Evolutionary conservation across 2,329 filamentous ascomycete genomes (phyloP).

Genomic region (Phialocephala subalpina): DNA sequence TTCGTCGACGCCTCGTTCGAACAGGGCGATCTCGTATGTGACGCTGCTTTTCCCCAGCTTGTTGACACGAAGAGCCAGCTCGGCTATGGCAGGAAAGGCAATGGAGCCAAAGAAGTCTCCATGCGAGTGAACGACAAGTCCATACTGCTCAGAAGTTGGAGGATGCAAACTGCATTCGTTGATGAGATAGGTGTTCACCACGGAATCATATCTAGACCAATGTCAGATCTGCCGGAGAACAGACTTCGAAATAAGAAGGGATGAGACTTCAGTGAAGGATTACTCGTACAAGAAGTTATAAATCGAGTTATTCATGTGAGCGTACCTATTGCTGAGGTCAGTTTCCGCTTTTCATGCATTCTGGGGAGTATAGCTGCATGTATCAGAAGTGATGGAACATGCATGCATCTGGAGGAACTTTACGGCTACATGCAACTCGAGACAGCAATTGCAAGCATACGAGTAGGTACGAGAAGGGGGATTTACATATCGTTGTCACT

Average conservation of each 20-base stretch:
- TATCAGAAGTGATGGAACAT: background rate
- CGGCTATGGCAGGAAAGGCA: constrained; percentile 81
- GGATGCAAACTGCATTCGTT: constrained; percentile 78
- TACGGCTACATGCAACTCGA: background rate
- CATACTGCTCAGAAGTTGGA: constrained; percentile 74
- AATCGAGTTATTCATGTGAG: constrained; percentile 90
- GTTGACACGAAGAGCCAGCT: constrained; percentile 82
- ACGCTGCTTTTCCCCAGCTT: constrained; percentile 88
- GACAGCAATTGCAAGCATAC: background rate
- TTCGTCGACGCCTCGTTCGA: constrained; percentile 74
- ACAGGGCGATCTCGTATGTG: constrained; percentile 88
- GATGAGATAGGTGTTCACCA: constrained; percentile 90
- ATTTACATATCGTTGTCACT: constrained; percentile 87
- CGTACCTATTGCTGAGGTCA: constrained; percentile 49
- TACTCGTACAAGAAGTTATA: constrained; percentile 77
- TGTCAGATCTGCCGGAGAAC: constrained; percentile 8
- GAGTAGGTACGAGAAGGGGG: too few relatives aligned
- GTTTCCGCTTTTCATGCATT: background rate
- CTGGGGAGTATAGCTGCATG: background rate
- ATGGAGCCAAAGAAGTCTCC: constrained; percentile 87
- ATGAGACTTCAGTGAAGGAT: background rate
- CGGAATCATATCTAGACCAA: constrained; percentile 77
- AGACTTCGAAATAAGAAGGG: background rate
- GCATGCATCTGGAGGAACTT: background rate
- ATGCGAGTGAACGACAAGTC: constrained; percentile 84